Evolutionary conservation across 2,329 filamentous ascomycete species (phyloP).

Genomic region (Boeremia exigua): DNA sequence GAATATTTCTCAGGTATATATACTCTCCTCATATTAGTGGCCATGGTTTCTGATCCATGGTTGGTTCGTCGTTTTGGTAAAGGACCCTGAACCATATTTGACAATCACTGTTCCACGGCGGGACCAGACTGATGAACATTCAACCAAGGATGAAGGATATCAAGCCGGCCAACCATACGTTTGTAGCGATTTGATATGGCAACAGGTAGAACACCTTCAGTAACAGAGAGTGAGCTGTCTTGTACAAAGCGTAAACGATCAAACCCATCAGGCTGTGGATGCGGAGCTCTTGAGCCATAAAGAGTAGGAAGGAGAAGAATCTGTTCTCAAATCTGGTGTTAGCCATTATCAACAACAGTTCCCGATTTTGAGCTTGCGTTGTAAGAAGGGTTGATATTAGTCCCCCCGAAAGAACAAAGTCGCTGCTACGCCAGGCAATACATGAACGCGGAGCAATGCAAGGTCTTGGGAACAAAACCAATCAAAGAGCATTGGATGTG

Average conservation of each 20-base stretch:
- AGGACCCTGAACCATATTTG: not conserved
- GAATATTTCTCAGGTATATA: too few species aligned
- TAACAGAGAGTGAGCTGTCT: not conserved
- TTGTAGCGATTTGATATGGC: not conserved
- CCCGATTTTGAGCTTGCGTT: too few species aligned
- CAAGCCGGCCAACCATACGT: not conserved
- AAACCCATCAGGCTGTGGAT: not conserved
- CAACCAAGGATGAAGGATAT: not conserved
- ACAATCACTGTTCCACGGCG: not conserved
- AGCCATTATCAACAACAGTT: too few species aligned
- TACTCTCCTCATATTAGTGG: not conserved
- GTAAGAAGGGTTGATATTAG: too few species aligned
- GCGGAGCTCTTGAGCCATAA: too few species aligned
- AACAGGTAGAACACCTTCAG: not conserved
- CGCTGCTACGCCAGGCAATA: too few species aligned
- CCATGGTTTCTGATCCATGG: not conserved
- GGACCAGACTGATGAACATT: not conserved
- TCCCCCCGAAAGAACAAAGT: too few species aligned
- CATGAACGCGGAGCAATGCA: too few species aligned
- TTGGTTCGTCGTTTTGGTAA: not conserved
- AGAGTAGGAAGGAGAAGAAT: too few species aligned
- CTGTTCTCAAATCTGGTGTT: too few species aligned
- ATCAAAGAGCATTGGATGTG: too few species aligned
- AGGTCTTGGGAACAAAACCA: too few species aligned
- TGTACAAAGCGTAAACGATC: not conserved